Conservation (phyloP, 768 basidiomycete species). For the Russula olivacea region DNA sequence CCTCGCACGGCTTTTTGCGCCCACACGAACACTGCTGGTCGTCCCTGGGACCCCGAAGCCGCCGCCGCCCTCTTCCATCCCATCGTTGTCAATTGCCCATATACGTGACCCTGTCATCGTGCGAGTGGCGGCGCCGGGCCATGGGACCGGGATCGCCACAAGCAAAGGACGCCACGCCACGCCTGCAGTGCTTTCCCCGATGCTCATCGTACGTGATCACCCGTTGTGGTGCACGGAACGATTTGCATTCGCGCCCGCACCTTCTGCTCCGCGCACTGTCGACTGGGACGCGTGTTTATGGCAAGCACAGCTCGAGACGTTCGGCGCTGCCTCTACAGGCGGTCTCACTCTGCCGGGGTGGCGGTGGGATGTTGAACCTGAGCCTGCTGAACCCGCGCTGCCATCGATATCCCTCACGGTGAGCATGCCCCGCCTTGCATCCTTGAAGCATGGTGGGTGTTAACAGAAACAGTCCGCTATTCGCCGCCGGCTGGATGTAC, state of each 20-base stretch:
- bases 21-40: constrained; percentile 42
- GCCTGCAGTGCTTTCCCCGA: constrained; percentile 36
- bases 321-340: constrained; percentile 35
- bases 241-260: constrained; percentile 33
- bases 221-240: constrained; percentile 60
- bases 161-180: constrained; percentile 37
- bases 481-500: constrained; percentile 42
- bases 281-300: constrained; percentile 66
- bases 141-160: constrained; percentile 28
- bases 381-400: background rate
- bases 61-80: constrained; percentile 11
- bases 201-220: constrained; percentile 40
- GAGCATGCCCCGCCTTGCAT: constrained; percentile 2
- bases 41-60: constrained; percentile 44
- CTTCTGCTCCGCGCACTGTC: constrained; percentile 38
- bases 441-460: background rate
- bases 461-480: constrained; percentile 35
- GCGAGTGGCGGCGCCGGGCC: background rate
- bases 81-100: background rate
- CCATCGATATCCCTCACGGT: constrained; percentile 7
- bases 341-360: constrained; percentile 28
- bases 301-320: constrained; percentile 54
- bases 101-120: constrained; percentile 27
- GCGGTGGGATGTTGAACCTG: constrained; percentile 11
- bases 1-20: constrained; percentile 54